These are phyloP conservation scores for Calophaca sinica DNA, from an alignment of 306 rosid species.

Conservation along the genomic window DNA sequence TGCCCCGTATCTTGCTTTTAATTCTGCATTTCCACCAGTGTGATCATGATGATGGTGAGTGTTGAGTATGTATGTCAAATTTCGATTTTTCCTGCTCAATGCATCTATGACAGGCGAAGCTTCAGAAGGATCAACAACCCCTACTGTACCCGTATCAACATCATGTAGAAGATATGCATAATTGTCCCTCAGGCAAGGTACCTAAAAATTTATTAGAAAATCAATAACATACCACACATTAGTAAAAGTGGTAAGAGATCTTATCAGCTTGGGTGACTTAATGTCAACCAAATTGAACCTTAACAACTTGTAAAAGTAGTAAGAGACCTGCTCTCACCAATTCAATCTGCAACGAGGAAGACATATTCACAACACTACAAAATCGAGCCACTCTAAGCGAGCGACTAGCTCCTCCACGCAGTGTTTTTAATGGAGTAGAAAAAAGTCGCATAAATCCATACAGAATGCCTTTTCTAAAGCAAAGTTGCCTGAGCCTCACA, in stretches of 20 bases:
- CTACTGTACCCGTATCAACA: constrained; percentile 93
- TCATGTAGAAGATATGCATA: constrained; percentile 93
- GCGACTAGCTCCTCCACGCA: constrained; percentile 93
- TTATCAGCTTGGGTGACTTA: constrained; percentile 11
- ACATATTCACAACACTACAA: constrained; percentile 85
- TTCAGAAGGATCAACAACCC: constrained; percentile 98
- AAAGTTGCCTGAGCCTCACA: constrained; percentile 76
- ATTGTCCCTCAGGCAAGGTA: constrained; percentile 89
- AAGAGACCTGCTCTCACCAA: constrained; percentile 71
- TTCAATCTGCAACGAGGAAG: constrained; percentile 90
- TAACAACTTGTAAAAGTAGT: neutral
- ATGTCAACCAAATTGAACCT: constrained; percentile 21
- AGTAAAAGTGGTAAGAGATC: constrained; percentile 2
- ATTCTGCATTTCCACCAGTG: constrained; percentile 93
- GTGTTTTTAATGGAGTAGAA: constrained; percentile 82
- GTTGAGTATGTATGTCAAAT: constrained; percentile 90
- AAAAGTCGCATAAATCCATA: constrained; percentile 79
- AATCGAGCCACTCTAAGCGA: constrained; percentile 76
- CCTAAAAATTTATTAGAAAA: constrained; percentile 52
- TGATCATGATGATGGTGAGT: constrained; percentile 98
- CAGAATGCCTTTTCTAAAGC: constrained; percentile 70
- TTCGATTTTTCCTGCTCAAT: constrained; percentile 77
- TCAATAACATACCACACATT: neutral
- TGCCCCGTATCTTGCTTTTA: constrained; percentile 90
- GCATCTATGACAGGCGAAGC: constrained; percentile 85